Percentiles rank a stretch among this genome's conserved stretches.
Conservation (phyloP, 2,329 filamentous ascomycete genomes). For the Penicillium sp. region DNA sequence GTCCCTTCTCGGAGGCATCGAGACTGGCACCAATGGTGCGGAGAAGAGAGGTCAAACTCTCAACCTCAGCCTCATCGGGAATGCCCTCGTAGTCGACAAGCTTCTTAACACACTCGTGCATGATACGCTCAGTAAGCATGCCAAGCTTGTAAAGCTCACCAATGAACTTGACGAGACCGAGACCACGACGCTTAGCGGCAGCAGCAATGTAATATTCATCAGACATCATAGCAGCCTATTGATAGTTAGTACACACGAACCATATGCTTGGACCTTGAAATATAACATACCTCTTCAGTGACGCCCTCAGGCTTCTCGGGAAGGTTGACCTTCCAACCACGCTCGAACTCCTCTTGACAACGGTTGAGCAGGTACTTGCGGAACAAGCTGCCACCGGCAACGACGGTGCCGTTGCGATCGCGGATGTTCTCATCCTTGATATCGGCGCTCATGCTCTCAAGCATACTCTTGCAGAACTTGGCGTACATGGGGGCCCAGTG, state of each 20-base stretch:
- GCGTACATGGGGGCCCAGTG: slow-evolving; percentile 99
- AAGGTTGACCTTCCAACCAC: slow-evolving; percentile 90
- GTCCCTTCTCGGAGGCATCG: slow-evolving; percentile 79
- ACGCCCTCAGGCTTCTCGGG: slow-evolving; percentile 74
- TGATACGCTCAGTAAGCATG: slow-evolving; percentile 98
- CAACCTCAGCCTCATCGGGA: slow-evolving; percentile 93
- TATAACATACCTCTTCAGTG: slow-evolving; percentile 55
- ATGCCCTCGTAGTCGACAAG: slow-evolving; percentile 91
- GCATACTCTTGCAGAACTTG: slow-evolving; percentile 96
- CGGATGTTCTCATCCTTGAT: slow-evolving; percentile 94
- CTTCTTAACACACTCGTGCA: slow-evolving; percentile 98
- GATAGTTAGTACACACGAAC: not conserved
- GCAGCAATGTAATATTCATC: slow-evolving; percentile 96
- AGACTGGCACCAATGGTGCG: slow-evolving; percentile 88
- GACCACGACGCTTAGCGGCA: slow-evolving; percentile 91
- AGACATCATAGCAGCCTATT: slow-evolving; percentile 71
- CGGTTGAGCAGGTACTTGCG: slow-evolving; percentile 97
- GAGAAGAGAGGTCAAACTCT: slow-evolving; percentile 90
- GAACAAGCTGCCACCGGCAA: slow-evolving; percentile 92
- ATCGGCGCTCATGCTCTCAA: slow-evolving; percentile 90
- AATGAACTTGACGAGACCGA: slow-evolving; percentile 98
- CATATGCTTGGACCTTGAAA: not conserved
- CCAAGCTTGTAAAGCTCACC: slow-evolving; percentile 98
- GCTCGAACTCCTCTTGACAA: slow-evolving; percentile 98
- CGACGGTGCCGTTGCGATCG: slow-evolving; percentile 84